Percentiles rank a stretch among this genome's conserved stretches.
Conservation (phyloP, 345 rosid species). For the Salix dunnii region DNA sequence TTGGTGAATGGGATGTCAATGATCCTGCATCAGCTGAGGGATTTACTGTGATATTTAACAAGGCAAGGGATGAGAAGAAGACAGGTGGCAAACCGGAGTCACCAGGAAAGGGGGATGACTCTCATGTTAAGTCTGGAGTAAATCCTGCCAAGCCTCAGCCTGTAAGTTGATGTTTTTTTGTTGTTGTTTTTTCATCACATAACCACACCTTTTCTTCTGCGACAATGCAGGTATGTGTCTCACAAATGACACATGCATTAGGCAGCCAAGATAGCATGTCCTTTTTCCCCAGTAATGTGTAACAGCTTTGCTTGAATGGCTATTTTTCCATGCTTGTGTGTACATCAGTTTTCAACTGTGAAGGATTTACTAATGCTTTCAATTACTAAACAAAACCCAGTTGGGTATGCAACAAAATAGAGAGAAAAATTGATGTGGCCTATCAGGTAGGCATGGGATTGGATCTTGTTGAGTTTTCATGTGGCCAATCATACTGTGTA, state of each 20-base stretch:
- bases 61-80: constrained; percentile 94
- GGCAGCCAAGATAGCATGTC: background rate
- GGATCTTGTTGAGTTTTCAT: background rate
- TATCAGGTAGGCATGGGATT: background rate
- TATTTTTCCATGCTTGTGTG: background rate
- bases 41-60: constrained; percentile 87
- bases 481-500: background rate
- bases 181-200: background rate
- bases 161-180: constrained; percentile 43
- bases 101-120: constrained; percentile 51
- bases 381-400: background rate
- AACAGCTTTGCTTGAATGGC: background rate
- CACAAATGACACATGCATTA: background rate
- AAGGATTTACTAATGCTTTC: background rate
- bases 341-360: background rate
- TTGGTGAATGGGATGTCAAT: constrained; percentile 96
- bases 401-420: background rate
- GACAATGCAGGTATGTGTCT: background rate
- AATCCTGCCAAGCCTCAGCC: constrained; percentile 69
- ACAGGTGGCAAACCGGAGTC: constrained; percentile 69
- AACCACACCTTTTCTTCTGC: background rate
- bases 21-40: constrained; percentile 95
- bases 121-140: constrained; percentile 47
- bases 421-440: background rate
- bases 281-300: background rate